Conservation (phyloP, 441 rosid species). For the Corymbia citriodora region DNA sequence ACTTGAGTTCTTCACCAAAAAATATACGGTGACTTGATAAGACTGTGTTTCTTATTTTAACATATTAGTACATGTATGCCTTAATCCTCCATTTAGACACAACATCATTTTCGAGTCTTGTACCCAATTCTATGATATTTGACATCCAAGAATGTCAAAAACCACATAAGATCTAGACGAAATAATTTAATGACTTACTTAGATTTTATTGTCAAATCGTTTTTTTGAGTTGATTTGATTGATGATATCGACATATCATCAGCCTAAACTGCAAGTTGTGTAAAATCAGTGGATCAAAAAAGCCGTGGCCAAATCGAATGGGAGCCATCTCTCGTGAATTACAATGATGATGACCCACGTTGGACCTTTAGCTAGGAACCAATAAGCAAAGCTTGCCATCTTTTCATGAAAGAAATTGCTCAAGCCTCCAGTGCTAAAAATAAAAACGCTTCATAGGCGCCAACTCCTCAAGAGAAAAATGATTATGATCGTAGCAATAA, state of each 20-base stretch:
- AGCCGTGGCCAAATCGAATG: background rate
- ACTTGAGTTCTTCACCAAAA: too few relatives aligned
- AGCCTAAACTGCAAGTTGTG: background rate
- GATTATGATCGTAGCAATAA: background rate
- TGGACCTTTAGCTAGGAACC: background rate
- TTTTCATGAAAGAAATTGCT: background rate
- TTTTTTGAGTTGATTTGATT: background rate
- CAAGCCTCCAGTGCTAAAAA: background rate
- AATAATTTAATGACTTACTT: too few relatives aligned
- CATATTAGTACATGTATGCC: too few relatives aligned
- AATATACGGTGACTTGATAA: too few relatives aligned
- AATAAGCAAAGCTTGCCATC: background rate
- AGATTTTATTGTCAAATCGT: rapidly evolving
- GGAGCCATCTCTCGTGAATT: background rate
- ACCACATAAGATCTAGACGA: too few relatives aligned
- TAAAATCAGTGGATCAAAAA: background rate
- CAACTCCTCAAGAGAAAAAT: background rate
- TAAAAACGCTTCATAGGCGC: background rate
- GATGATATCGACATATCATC: background rate
- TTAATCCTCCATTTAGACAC: too few relatives aligned
- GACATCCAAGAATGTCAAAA: too few relatives aligned
- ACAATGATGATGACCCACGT: background rate
- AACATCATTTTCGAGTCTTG: too few relatives aligned
- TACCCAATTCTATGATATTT: too few relatives aligned
- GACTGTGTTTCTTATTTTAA: too few relatives aligned